These are phyloP conservation scores for Candida parachauliodes DNA, from an alignment of 805 yeast species.

Conservation along the genomic window DNA sequence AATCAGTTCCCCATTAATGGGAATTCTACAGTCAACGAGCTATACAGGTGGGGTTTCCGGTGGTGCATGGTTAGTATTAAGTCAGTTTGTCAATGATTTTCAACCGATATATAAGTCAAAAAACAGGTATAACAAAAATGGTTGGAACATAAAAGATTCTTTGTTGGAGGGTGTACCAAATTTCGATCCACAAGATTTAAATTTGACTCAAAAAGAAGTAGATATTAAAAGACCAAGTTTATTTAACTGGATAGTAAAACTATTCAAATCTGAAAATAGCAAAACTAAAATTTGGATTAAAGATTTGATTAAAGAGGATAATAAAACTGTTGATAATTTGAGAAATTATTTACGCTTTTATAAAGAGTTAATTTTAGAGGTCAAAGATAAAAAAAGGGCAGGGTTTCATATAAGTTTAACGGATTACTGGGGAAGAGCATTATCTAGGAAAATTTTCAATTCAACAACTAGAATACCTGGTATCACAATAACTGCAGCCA, in stretches of 20 bases:
- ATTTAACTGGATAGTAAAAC: not conserved
- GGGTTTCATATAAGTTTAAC: constrained; percentile 60
- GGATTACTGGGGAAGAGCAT: constrained; percentile 68
- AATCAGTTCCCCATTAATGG: constrained; percentile 36
- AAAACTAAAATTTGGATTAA: constrained; percentile 4
- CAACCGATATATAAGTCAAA: constrained; percentile 17
- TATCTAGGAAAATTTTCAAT: constrained; percentile 46
- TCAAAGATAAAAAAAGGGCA: constrained; percentile 45
- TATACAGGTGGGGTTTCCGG: constrained; percentile 69
- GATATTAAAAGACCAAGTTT: not conserved
- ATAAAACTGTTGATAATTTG: constrained; percentile 1
- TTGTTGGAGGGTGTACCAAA: constrained; percentile 57
- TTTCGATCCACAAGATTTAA: constrained; percentile 29
- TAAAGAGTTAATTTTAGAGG: constrained; percentile 50
- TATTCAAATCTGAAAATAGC: not conserved
- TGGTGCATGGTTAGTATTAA: constrained; percentile 67
- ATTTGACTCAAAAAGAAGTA: not conserved
- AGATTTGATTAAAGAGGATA: constrained; percentile 1
- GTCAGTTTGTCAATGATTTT: constrained; percentile 30
- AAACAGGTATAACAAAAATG: constrained; percentile 12
- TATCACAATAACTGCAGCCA: constrained; percentile 36
- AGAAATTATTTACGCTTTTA: constrained; percentile 43
- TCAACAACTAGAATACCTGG: constrained; percentile 30
- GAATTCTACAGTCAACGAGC: constrained; percentile 49
- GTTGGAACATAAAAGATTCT: constrained; percentile 45